Conservation (phyloP, 352 stramenopile species). For the Phytophthora macrochlamydospora region DNA sequence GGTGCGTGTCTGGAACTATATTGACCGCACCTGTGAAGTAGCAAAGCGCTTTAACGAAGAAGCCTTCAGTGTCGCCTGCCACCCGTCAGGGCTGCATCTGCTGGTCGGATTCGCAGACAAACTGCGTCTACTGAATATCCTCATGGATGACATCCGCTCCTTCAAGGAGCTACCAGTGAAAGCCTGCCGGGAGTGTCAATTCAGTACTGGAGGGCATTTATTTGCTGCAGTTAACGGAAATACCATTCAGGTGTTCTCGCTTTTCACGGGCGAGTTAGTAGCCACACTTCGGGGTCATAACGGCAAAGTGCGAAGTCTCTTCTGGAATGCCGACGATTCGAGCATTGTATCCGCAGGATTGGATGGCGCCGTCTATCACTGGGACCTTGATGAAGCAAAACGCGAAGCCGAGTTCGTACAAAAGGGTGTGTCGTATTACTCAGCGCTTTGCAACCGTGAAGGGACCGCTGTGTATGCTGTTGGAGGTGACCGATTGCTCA, state of each 20-base stretch:
- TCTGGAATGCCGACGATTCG: constrained; percentile 89
- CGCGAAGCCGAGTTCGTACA: constrained; percentile 93
- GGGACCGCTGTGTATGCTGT: constrained; percentile 85
- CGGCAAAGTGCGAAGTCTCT: constrained; percentile 89
- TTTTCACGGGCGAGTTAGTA: constrained; percentile 92
- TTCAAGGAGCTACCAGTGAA: constrained; percentile 90
- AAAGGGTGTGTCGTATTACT: constrained; percentile 92
- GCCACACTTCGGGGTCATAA: constrained; percentile 92
- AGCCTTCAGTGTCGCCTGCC: constrained; percentile 87
- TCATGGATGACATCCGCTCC: constrained; percentile 91
- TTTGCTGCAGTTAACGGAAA: constrained; percentile 95
- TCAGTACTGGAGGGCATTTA: constrained; percentile 89
- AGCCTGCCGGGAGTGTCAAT: constrained; percentile 81
- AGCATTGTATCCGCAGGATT: constrained; percentile 88
- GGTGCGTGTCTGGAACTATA: constrained; percentile 94
- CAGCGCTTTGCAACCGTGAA: constrained; percentile 84
- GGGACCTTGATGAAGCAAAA: constrained; percentile 92
- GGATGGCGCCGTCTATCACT: constrained; percentile 94
- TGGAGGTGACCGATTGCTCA: constrained; percentile 89
- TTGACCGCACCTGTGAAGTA: constrained; percentile 88
- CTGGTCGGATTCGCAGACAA: constrained; percentile 92
- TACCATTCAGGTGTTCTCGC: constrained; percentile 92
- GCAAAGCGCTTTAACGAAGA: constrained; percentile 90
- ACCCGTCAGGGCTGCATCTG: constrained; percentile 91
- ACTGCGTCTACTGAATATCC: constrained; percentile 89